Percentiles rank a stretch among this genome's conserved stretches.
phyloP scores from a whole-genome alignment of 495 filamentous ascomycete genomes.

The Penicillium fimorum region DNA sequence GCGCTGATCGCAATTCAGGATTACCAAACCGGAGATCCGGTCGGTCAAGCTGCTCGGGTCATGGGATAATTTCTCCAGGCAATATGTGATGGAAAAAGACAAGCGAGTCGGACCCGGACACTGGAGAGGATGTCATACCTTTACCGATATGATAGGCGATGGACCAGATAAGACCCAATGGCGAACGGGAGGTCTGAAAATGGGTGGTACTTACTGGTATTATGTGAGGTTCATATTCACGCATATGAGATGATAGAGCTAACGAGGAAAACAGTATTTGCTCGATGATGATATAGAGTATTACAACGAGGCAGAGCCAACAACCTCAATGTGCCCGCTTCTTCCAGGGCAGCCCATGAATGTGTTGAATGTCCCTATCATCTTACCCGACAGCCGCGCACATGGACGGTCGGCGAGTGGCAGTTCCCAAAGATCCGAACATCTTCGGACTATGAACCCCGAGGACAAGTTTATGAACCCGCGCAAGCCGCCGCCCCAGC shows the following conservation, averaged over 20 bases:
- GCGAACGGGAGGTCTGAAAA: slow-evolving; percentile 77
- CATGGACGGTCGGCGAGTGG: slow-evolving; percentile 38
- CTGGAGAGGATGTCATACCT: slow-evolving; percentile 83
- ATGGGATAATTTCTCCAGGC: slow-evolving; percentile 84
- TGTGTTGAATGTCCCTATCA: slow-evolving; percentile 72
- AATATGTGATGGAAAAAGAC: slow-evolving; percentile 79
- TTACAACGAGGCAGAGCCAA: slow-evolving; percentile 66
- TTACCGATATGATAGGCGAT: slow-evolving; percentile 81
- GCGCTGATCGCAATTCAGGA: slow-evolving; percentile 16
- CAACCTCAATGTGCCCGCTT: slow-evolving; percentile 77
- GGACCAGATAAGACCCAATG: slow-evolving; percentile 59
- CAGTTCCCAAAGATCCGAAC: slow-evolving; percentile 43
- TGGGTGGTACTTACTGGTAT: slow-evolving; percentile 94
- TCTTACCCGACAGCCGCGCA: slow-evolving; percentile 50
- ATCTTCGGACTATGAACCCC: slow-evolving; percentile 70
- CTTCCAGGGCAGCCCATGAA: slow-evolving; percentile 85
- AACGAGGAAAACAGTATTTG: slow-evolving; percentile 59
- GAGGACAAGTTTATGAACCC: slow-evolving; percentile 72
- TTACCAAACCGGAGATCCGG: slow-evolving; percentile 60
- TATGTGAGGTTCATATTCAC: slow-evolving; percentile 60
- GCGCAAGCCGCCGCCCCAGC: slow-evolving; percentile 58
- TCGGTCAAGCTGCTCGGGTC: slow-evolving; percentile 83
- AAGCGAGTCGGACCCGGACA: slow-evolving; percentile 63
- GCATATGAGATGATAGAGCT: slow-evolving; percentile 11
- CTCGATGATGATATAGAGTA: slow-evolving; percentile 72